Evolutionary conservation across 257 asterid species (phyloP).

Genomic region (Cruciata laevipes): DNA sequence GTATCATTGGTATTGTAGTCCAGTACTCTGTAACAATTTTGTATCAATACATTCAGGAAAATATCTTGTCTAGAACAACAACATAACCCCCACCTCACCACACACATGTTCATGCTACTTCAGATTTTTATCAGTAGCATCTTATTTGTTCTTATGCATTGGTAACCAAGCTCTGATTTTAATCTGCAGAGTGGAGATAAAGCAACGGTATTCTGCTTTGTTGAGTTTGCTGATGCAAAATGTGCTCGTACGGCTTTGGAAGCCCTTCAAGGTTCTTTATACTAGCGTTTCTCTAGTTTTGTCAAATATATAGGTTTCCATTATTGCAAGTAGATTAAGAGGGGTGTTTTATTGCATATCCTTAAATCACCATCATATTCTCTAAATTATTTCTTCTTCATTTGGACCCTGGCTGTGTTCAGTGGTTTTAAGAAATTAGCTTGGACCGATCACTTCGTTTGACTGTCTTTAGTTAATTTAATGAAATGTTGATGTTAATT

Average conservation of each 20-base stretch:
- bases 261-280: conserved; percentile 67
- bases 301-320: background rate
- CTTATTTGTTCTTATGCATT: background rate
- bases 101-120: background rate
- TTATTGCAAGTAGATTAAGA: background rate
- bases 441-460: background rate
- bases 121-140: background rate
- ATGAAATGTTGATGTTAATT: background rate
- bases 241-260: conserved; percentile 68
- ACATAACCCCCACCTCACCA: background rate
- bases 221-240: conserved; percentile 67
- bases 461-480: background rate
- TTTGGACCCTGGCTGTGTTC: background rate
- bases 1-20: background rate
- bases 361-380: no score
- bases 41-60: background rate
- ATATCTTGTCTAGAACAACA: background rate
- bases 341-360: background rate
- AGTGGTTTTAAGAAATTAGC: background rate
- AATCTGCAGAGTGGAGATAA: conserved; percentile 61
- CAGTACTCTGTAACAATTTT: background rate
- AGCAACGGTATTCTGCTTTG: conserved; percentile 70
- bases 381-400: background rate
- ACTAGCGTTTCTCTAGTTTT: conserved; percentile 2
- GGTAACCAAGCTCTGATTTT: background rate